A percentile compares a stretch with the other conserved stretches of the same genome.
Conservation (phyloP, 345 rosid genomes). For the Citrus medica region DNA sequence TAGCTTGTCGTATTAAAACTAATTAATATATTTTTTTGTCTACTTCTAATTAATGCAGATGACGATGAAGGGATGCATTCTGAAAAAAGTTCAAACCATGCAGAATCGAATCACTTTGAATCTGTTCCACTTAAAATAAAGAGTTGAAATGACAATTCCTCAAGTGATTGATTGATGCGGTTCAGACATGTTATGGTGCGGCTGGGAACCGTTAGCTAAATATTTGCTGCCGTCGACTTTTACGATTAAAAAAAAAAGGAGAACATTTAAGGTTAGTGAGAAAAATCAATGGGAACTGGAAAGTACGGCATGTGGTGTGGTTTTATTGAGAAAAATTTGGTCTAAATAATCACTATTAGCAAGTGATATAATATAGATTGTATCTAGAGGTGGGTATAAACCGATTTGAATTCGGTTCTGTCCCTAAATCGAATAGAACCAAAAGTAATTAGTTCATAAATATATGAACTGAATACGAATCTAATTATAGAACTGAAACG, state of each 20-base stretch:
- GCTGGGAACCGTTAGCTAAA: slow-evolving; percentile 54
- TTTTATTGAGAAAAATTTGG: too few relatives aligned
- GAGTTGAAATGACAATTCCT: slow-evolving; percentile 39
- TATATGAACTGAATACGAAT: too few relatives aligned
- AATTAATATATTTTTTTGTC: neutral
- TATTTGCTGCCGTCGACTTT: slow-evolving; percentile 46
- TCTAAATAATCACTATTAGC: too few relatives aligned
- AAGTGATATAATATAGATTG: too few relatives aligned
- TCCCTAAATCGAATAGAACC: too few relatives aligned
- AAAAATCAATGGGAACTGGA: slow-evolving; percentile 41
- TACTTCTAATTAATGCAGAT: slow-evolving; percentile 16
- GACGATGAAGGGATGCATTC: slow-evolving; percentile 36
- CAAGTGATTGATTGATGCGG: slow-evolving; percentile 20
- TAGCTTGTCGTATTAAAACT: too few relatives aligned
- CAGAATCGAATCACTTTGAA: slow-evolving; percentile 49
- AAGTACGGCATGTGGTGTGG: slow-evolving; percentile 29
- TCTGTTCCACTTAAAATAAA: slow-evolving; percentile 28
- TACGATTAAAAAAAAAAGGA: slow-evolving; percentile 39
- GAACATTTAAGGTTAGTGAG: slow-evolving; percentile 55
- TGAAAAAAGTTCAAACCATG: slow-evolving; percentile 35
- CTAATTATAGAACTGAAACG: too few relatives aligned
- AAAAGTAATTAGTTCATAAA: too few relatives aligned
- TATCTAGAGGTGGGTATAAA: too few relatives aligned
- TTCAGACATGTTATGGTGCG: slow-evolving; percentile 38
- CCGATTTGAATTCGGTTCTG: too few relatives aligned